Conservation (phyloP, 202 grass and related monocot genomes). For the Thinopyrum obtusiflorum region DNA sequence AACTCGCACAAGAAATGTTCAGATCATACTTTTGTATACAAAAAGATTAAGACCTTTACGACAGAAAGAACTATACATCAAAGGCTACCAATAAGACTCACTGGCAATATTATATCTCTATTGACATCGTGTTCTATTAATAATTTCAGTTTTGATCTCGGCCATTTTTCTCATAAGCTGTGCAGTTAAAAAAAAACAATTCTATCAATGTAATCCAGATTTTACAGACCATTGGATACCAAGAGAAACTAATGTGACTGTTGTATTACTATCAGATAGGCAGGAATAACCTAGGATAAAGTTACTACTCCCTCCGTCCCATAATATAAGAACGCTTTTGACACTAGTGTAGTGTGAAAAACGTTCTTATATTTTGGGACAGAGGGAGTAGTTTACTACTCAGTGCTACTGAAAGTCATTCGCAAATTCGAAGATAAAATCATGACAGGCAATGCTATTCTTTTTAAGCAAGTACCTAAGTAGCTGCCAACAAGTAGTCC, state of each 20-base stretch:
- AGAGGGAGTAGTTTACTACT: not conserved
- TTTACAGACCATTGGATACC: not conserved
- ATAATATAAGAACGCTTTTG: too few species aligned
- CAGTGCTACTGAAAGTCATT: not conserved
- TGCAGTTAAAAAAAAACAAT: constrained; percentile 14
- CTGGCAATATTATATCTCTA: not conserved
- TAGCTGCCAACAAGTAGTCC: not conserved
- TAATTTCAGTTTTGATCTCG: not conserved
- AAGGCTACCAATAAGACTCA: not conserved
- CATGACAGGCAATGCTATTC: not conserved
- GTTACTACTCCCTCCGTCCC: not conserved
- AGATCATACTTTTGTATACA: constrained; percentile 15
- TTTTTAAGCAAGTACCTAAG: constrained; percentile 13
- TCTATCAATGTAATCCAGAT: not conserved
- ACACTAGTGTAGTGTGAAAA: too few species aligned
- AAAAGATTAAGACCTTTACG: not conserved
- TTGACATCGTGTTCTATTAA: not conserved
- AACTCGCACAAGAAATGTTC: constrained; percentile 4
- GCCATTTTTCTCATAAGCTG: not conserved
- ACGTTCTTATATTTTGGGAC: too few species aligned
- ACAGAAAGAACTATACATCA: not conserved
- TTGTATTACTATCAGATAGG: not conserved
- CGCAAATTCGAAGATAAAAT: not conserved
- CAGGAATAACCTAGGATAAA: constrained; percentile 6
- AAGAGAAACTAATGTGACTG: not conserved